These are phyloP conservation scores for Rhizophora apiculata DNA, from an alignment of 345 rosid genomes.

Conservation along the genomic window DNA sequence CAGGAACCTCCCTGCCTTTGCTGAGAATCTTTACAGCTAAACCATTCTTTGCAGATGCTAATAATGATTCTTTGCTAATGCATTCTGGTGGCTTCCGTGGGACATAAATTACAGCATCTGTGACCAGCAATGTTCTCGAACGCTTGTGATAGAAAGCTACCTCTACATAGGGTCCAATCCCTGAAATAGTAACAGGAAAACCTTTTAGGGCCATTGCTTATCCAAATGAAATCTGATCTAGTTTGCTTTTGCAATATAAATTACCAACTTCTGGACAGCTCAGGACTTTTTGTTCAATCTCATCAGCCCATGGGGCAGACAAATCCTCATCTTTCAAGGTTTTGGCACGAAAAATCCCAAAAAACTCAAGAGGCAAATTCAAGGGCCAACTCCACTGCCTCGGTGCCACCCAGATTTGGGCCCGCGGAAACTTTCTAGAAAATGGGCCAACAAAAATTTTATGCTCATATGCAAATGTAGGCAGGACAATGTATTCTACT, in stretches of 20 bases:
- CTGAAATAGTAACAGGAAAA: constrained; percentile 34
- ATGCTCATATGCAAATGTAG: constrained; percentile 96
- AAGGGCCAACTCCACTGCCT: constrained; percentile 99
- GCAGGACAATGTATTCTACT: constrained; percentile 77
- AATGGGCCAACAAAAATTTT: constrained; percentile 94
- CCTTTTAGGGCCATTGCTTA: neutral
- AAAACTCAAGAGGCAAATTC: constrained; percentile 87
- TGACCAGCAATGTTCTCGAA: constrained; percentile 77
- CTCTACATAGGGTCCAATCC: constrained; percentile 92
- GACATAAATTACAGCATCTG: constrained; percentile 89
- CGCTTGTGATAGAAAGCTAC: constrained; percentile 89
- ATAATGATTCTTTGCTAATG: constrained; percentile 66
- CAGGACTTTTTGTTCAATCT: constrained; percentile 84
- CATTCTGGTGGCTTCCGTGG: constrained; percentile 75
- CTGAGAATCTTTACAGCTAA: constrained; percentile 90
- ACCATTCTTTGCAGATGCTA: constrained; percentile 91
- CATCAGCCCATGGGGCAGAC: constrained; percentile 84
- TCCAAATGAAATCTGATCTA: constrained; percentile 5
- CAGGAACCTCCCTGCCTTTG: constrained; percentile 76
- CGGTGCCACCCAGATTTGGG: constrained; percentile 94
- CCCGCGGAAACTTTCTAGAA: constrained; percentile 87
- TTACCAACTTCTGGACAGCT: constrained; percentile 99
- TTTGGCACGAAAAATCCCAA: constrained; percentile 86
- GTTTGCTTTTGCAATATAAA: constrained; percentile 4
- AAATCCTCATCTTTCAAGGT: constrained; percentile 64